Evolutionary conservation across 345 rosid species (phyloP).

Genomic region (Corymbia maculata): DNA sequence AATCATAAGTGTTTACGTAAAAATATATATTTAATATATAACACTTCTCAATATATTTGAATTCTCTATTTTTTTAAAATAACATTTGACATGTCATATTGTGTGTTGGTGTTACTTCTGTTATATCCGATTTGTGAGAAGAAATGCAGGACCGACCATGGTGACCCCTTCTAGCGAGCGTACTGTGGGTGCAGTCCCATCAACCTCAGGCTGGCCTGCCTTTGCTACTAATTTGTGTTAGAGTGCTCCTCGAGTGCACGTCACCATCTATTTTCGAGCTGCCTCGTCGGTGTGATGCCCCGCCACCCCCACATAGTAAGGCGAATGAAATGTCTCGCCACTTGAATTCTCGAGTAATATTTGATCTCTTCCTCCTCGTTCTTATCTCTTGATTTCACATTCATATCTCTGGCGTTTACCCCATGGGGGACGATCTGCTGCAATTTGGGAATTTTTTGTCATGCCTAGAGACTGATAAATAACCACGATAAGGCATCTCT

Average conservation of each 20-base stretch:
- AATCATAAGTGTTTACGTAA: no score
- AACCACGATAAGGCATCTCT: neutral
- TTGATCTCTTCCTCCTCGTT: neutral
- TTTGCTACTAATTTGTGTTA: no score
- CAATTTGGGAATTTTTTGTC: neutral
- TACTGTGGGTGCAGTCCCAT: neutral
- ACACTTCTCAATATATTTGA: no score
- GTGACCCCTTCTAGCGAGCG: neutral
- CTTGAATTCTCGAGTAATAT: neutral
- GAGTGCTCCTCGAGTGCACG: neutral
- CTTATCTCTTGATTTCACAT: neutral
- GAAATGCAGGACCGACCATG: neutral
- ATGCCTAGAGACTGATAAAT: neutral
- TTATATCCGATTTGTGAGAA: neutral
- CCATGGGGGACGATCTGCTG: neutral
- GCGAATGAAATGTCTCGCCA: neutral
- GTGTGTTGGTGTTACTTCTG: no score
- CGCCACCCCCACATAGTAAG: no score
- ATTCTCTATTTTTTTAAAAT: no score
- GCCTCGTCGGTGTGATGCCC: neutral
- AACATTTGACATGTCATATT: no score
- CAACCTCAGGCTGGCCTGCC: neutral
- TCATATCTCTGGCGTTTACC: neutral
- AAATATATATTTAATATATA: no score
- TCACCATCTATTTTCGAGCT: neutral